Base-by-base conservation (phyloP, 2,329 filamentous ascomycete genomes). In the Dryadomyces quercus-mongolicae region DNA sequence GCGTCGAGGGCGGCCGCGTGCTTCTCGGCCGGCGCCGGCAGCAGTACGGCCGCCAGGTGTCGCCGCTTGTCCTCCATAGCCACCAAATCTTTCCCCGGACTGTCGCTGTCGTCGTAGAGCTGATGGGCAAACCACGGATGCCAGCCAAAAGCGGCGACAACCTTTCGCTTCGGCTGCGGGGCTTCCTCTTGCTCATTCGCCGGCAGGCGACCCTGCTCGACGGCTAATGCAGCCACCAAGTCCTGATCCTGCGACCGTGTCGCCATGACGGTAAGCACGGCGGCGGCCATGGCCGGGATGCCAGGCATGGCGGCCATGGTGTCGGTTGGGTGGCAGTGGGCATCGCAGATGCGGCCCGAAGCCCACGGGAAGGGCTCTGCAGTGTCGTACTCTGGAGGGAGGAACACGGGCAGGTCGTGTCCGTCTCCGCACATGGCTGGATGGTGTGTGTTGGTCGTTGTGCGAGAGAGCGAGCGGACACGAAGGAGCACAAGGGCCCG, bases 101-200 rank as follows among this genome's bases (percentile, higher is more conserved):
- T 18, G 21, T 20, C 13, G 12, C 18, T 25, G 21, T 88, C 81
- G 62, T 84, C 77, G 63, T 82, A 88, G 62, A 93, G 75, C 59
- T 88, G 82, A 65, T 92, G 75, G 1, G 86, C 85, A 67, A 91
- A 92, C 88, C 88, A 93, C 1, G 88, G 88, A 65, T 93, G 88
- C 86, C 87, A 91, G 20, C 88, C 88, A 68, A 91, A 92, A n/a
- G 82, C 81, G 0, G 88, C 85, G 3, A 92, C 62, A 52, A 74
- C 59, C 18, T 62, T 65, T 18, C 15, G 62, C 55, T 2, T 25
- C 47, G 54, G 55, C 7, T 15, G 12, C 16, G 44, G 9, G 10
- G 9, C 20, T 5, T 20, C 21, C 20, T 22, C 44, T 20, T 5
- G 18, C 18, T 1, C 5, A 12, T 60, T 54, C 40, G 55, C 58